Evolutionary conservation across 2,329 filamentous ascomycete species (phyloP).

Genomic region (Paraphoma chrysanthemicola): DNA sequence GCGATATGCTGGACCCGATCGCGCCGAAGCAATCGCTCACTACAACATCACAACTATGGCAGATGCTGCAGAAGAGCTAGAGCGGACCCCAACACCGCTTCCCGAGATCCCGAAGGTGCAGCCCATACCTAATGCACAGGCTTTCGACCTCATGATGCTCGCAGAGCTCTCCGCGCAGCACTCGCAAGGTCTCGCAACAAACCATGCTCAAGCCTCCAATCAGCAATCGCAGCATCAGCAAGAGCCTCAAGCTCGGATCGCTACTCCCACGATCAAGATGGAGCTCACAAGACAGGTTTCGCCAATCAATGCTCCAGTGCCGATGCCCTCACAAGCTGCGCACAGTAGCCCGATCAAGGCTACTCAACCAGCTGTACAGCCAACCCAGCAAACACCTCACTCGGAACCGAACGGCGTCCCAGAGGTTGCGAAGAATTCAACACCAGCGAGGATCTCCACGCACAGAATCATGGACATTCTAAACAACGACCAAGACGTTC

Average conservation of each 20-base stretch:
- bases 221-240: conserved; percentile 12
- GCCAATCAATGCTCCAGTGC: conserved; percentile 18
- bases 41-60: conserved; percentile 45
- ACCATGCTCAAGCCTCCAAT: conserved; percentile 4
- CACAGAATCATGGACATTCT: conserved; percentile 48
- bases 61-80: conserved; percentile 44
- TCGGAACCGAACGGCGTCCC: conserved; percentile 15
- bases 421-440: conserved; percentile 23
- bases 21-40: conserved; percentile 49
- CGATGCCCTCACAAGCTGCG: conserved; percentile 23
- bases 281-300: conserved; percentile 22
- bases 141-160: conserved; percentile 48
- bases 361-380: conserved; percentile 10
- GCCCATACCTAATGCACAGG: conserved; percentile 51
- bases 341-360: conserved; percentile 24
- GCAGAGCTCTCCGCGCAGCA: conserved; percentile 42
- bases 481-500: conserved; percentile 44
- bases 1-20: conserved; percentile 49
- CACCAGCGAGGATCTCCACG: conserved; percentile 36
- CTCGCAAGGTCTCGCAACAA: conserved; percentile 12
- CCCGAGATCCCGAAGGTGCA: conserved; percentile 16
- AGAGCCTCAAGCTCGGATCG: conserved; percentile 9
- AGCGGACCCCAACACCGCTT: conserved; percentile 36
- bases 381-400: conserved; percentile 6
- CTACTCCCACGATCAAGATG: conserved; percentile 21